Percentiles rank a stretch among this genome's conserved stretches.
Conservation (phyloP, 1,284 basidiomycete genomes). For the Cutaneotrichosporon daszewskae region DNA sequence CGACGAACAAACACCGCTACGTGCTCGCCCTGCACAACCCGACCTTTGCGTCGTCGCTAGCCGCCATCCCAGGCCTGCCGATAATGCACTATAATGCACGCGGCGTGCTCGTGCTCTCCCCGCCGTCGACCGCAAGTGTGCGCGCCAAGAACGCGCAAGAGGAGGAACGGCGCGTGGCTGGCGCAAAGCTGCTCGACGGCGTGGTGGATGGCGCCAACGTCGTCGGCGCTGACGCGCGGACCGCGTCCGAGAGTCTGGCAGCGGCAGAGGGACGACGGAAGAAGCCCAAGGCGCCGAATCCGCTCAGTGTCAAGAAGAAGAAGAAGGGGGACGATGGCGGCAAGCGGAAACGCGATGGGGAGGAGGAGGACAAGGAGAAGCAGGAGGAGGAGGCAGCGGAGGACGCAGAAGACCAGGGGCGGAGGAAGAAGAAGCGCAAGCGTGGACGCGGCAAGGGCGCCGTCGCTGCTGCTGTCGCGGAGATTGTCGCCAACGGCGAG, state of each 20-base stretch:
- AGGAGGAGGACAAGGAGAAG: constrained; percentile 11
- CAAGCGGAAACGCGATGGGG: constrained; percentile 1
- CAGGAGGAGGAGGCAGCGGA: constrained; percentile 5
- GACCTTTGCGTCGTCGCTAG: constrained; percentile 60
- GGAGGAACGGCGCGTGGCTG: constrained; percentile 43
- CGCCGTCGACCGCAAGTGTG: constrained; percentile 70
- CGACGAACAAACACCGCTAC: constrained; percentile 85
- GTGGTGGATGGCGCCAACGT: constrained; percentile 39
- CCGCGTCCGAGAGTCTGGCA: constrained; percentile 49
- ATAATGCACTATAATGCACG: constrained; percentile 79
- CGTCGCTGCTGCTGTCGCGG: constrained; percentile 33
- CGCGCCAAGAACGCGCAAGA: constrained; percentile 60
- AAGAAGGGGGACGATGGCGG: constrained; percentile 40
- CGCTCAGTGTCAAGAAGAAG: constrained; percentile 88
- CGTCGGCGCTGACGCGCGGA: constrained; percentile 57
- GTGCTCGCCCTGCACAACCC: constrained; percentile 74
- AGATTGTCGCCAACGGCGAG: constrained; percentile 26
- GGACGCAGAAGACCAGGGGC: constrained; percentile 17
- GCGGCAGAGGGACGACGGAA: constrained; percentile 55
- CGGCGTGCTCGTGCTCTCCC: constrained; percentile 82
- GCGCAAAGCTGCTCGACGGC: constrained; percentile 29
- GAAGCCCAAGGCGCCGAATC: constrained; percentile 82
- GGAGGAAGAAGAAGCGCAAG: constrained; percentile 36
- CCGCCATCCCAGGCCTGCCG: constrained; percentile 71
- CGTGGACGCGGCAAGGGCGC: constrained; percentile 36